phyloP scores from a whole-genome alignment of 495 filamentous ascomycete species.

The Penicillium macrosclerotiorum region DNA sequence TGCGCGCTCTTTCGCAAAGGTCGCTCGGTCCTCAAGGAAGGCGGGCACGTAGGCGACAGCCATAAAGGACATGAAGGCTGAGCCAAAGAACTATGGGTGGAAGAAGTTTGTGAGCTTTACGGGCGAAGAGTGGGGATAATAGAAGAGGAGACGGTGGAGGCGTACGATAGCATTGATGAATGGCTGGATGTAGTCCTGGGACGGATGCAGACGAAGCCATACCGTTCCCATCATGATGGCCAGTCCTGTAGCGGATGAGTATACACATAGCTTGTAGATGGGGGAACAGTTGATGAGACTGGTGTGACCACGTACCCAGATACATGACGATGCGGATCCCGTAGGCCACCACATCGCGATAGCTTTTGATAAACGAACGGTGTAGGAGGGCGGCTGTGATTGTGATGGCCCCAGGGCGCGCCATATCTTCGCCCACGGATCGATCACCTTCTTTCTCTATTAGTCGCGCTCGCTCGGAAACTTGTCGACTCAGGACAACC shows the following conservation, averaged over 20 bases:
- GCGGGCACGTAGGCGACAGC: slow-evolving; percentile 79
- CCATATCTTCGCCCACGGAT: slow-evolving; percentile 18
- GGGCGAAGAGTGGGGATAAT: too few relatives aligned
- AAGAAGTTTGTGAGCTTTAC: background rate
- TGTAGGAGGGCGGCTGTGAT: slow-evolving; percentile 59
- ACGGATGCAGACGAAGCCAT: slow-evolving; percentile 65
- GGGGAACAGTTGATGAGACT: too few relatives aligned
- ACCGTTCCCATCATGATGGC: slow-evolving; percentile 89
- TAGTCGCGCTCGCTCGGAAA: slow-evolving; percentile 10
- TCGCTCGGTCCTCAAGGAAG: slow-evolving; percentile 75
- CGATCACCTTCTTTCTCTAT: slow-evolving; percentile 14
- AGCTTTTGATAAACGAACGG: slow-evolving; percentile 73
- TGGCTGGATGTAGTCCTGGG: slow-evolving; percentile 69
- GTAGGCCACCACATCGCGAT: slow-evolving; percentile 78
- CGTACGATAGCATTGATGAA: slow-evolving; percentile 76
- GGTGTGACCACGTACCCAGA: slow-evolving; percentile 46
- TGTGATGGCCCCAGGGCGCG: slow-evolving; percentile 16
- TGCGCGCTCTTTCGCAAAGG: slow-evolving; percentile 73
- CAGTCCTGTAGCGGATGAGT: slow-evolving; percentile 44
- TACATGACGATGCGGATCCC: slow-evolving; percentile 84
- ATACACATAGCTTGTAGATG: too few relatives aligned
- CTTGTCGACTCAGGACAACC: background rate
- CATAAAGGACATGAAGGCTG: slow-evolving; percentile 91
- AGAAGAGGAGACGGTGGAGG: too few relatives aligned
- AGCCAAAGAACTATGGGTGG: slow-evolving; percentile 64